Conservation (phyloP, 108 stramenopile genomes). For the Nitzschia inconspicua region DNA sequence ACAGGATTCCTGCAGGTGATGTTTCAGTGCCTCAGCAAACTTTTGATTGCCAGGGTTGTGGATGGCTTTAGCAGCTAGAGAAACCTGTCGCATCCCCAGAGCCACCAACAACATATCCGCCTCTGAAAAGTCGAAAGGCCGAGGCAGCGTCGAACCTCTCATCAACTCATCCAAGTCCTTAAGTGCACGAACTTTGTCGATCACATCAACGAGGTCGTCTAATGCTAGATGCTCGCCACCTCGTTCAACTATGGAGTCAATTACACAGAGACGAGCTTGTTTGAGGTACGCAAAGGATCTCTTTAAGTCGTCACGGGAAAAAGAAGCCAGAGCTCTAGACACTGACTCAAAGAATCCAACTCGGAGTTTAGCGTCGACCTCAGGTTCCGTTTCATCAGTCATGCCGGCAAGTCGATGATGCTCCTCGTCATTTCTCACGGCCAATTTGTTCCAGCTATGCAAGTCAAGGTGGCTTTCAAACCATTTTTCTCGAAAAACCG, state of each 20-base stretch:
- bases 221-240: constrained; percentile 8
- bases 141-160: background rate
- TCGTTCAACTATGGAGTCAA: constrained; percentile 9
- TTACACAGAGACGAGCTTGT: constrained; percentile 4
- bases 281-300: constrained; percentile 1
- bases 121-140: constrained; percentile 10
- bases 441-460: constrained; percentile 12
- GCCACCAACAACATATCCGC: background rate
- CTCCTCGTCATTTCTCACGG: constrained; percentile 1
- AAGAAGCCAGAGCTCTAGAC: constrained; percentile 11
- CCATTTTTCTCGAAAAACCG: constrained; percentile 50
- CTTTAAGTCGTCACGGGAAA: constrained; percentile 4
- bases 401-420: background rate
- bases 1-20: constrained; percentile 44
- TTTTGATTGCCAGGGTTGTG: background rate
- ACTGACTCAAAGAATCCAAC: constrained; percentile 29
- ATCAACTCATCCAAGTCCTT: constrained; percentile 9
- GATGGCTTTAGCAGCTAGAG: background rate
- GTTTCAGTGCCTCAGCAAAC: constrained; percentile 19
- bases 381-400: background rate
- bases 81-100: background rate
- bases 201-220: background rate
- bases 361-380: too few species aligned
- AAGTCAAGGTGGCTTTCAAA: constrained; percentile 47
- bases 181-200: constrained; percentile 29